phyloP scores from a whole-genome alignment of 2,329 filamentous ascomycete species.

The Dactylonectria estremocensis region DNA sequence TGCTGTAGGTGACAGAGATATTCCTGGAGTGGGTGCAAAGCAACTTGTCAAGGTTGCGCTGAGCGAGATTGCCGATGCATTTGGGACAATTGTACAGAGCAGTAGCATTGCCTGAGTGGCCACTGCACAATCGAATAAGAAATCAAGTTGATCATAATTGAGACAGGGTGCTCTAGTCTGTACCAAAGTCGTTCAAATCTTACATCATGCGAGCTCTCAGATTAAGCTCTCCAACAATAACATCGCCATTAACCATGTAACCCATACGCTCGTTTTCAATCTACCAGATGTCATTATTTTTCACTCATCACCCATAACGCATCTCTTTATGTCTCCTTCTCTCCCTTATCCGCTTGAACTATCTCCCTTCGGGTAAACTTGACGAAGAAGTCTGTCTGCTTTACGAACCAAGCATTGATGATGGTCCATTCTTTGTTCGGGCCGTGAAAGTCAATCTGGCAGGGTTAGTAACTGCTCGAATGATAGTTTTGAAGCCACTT shows the following conservation, averaged over 20 bases:
- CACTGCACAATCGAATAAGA: no score
- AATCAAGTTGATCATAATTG: not conserved
- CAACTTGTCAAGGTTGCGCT: conserved; percentile 67
- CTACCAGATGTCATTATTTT: no score
- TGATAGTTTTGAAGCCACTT: fast-evolving
- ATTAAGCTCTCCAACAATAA: no score
- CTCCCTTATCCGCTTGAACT: conserved; percentile 52
- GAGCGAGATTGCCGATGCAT: conserved; percentile 74
- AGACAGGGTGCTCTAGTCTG: not conserved
- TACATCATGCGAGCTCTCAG: not conserved
- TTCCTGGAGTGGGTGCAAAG: conserved; percentile 72
- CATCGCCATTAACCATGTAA: no score
- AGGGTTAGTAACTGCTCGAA: conserved; percentile 12
- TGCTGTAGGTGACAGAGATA: conserved; percentile 76
- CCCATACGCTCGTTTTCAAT: no score
- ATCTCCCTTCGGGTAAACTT: conserved; percentile 62
- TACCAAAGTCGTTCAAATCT: not conserved
- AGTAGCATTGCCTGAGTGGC: conserved; percentile 43
- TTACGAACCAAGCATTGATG: conserved; percentile 75
- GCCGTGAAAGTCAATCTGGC: conserved; percentile 69
- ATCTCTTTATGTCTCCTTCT: conserved; percentile 23
- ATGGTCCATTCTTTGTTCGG: conserved; percentile 70
- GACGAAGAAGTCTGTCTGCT: conserved; percentile 70
- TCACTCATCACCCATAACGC: not conserved
- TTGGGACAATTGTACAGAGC: conserved; percentile 70